Evolutionary conservation across 345 rosid species (phyloP).

Genomic region (Eucalyptus tenuipes): DNA sequence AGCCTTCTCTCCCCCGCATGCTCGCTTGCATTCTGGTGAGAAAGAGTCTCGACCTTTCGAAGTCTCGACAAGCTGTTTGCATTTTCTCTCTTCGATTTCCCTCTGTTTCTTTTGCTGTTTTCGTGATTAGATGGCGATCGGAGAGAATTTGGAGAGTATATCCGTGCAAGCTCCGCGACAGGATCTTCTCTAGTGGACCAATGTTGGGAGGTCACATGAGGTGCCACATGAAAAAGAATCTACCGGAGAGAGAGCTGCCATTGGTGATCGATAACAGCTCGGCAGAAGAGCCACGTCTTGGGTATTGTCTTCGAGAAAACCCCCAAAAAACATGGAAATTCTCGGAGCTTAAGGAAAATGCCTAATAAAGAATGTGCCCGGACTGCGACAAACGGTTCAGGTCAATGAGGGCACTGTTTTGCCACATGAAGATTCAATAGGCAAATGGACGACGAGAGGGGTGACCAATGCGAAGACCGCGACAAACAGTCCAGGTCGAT

Average conservation of each 20-base stretch:
- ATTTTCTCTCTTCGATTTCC: background rate
- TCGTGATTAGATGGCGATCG: background rate
- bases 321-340: slow-evolving; percentile 53
- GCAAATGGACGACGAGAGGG: slow-evolving; percentile 12
- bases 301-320: slow-evolving; percentile 44
- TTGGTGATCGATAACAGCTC: slow-evolving; percentile 7
- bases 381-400: slow-evolving; percentile 18
- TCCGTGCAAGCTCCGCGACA: background rate
- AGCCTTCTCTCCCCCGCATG: background rate
- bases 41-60: background rate
- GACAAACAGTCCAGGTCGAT: slow-evolving; percentile 27
- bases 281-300: background rate
- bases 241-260: background rate
- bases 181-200: background rate
- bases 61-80: background rate
- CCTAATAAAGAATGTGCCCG: background rate
- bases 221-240: background rate
- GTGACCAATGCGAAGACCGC: slow-evolving; percentile 29
- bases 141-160: background rate
- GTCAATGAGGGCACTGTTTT: slow-evolving; percentile 25
- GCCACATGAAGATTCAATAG: slow-evolving; percentile 43
- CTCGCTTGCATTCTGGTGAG: background rate
- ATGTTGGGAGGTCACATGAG: background rate
- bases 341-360: background rate
- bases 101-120: background rate